Base-by-base conservation (phyloP, 352 stramenopile species). In the Lagenidium sp. region DNA sequence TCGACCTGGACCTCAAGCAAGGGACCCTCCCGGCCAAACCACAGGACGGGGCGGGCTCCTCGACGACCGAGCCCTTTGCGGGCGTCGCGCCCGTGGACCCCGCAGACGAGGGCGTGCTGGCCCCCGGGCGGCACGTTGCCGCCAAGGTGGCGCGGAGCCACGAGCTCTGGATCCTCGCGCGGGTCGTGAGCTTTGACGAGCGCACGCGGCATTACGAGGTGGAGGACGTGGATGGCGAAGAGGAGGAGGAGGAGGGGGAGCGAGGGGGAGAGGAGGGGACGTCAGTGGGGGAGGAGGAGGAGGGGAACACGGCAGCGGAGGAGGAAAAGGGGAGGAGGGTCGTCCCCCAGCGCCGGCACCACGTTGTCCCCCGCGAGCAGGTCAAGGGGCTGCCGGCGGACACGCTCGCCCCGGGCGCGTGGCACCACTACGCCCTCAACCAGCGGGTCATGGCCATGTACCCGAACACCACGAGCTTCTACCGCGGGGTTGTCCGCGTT, bases 391-490 rank as follows among this genome's bases (percentile, higher is more conserved):
- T 98, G 19, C 86, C 89, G 2, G 69, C 95, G 10, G 81, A 85
- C 34, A 72, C 64, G 23, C 55, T 89, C 12, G 37, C 55, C 0
- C 47, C 70, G 34, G 57, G 57, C 40, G 58, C 68, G 47, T 90
- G 78, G 93, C 97, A 82, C 47, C 85, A 67, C 25, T 90, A 84
- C 52, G 55, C 57, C 13, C 85, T 97, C 40, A 86, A 95, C 30
- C 83, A 96, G 21, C 68, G 77, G 46, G 94, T 97, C 28, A 96
- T 98, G 85, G 95, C 95, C 35, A 97, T 99, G 60, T 99, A 98
- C 62, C 95, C 95, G 6, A 96, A 98, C 68, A 99, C 94, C 12
- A 98, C 94, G 13, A 96, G 75, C 41, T 99, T 99, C 61, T 99
- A 98, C 56, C 74, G 88, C 19, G 90, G 84, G 23, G 88, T 93